phyloP scores from a whole-genome alignment of 306 rosid species.

The Vigna mungo region DNA sequence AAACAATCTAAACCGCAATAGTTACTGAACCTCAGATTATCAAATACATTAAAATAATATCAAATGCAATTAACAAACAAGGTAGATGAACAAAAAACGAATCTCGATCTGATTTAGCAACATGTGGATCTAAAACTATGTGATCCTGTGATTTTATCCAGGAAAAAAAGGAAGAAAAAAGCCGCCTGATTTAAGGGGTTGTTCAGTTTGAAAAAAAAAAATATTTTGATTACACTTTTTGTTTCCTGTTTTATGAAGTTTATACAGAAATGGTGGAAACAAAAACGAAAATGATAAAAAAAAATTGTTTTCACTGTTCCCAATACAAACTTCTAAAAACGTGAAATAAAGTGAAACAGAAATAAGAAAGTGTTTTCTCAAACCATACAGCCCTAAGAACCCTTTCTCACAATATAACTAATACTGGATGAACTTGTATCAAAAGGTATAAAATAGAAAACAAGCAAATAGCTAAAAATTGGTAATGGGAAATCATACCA shows the following conservation, averaged over 20 bases:
- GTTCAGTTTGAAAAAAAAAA: background rate
- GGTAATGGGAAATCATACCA: slow-evolving; percentile 56
- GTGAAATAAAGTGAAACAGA: background rate
- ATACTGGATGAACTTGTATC: slow-evolving; percentile 6
- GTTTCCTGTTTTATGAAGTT: background rate
- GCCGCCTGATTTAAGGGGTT: background rate
- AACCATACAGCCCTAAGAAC: background rate
- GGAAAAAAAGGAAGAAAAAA: slow-evolving; percentile 8
- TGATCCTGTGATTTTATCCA: background rate
- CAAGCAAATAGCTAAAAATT: slow-evolving; percentile 17
- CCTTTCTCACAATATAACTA: slow-evolving; percentile 13
- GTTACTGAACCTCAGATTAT: too few relatives aligned
- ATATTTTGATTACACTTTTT: background rate
- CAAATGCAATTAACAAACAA: too few relatives aligned
- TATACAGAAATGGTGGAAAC: background rate
- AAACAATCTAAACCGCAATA: background rate
- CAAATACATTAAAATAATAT: too few relatives aligned
- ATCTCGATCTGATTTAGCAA: too few relatives aligned
- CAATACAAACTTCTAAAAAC: background rate
- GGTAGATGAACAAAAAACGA: too few relatives aligned
- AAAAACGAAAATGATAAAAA: background rate
- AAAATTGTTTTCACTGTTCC: background rate
- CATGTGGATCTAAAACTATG: background rate
- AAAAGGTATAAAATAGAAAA: slow-evolving; percentile 28
- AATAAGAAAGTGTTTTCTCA: background rate